Conservation (phyloP, 2,329 filamentous ascomycete species). For the Beauveria scarabaeidicola region DNA sequence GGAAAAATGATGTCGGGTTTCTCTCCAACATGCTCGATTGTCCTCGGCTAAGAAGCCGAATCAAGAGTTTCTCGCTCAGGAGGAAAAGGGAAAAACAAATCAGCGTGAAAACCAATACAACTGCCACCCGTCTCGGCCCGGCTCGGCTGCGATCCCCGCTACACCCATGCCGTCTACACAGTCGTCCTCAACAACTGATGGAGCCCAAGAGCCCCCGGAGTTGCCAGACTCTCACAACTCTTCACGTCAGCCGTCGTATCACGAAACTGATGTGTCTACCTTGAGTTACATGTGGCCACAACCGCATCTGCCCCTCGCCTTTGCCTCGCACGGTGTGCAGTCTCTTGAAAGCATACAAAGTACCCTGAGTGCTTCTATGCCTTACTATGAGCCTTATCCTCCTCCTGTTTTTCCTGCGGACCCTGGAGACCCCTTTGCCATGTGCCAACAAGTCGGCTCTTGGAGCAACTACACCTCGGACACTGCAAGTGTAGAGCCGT, state of each 20-base stretch:
- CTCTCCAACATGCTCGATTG: background rate
- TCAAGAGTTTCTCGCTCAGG: background rate
- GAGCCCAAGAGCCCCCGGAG: background rate
- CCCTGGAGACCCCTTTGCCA: background rate
- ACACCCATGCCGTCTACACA: constrained; percentile 7
- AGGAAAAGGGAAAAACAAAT: background rate
- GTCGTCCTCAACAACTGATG: background rate
- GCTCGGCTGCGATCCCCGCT: background rate
- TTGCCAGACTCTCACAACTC: background rate
- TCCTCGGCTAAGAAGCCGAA: background rate
- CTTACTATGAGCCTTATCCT: background rate
- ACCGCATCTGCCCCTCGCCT: background rate
- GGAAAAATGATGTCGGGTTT: background rate
- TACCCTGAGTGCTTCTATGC: background rate
- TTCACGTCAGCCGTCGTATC: constrained; percentile 4
- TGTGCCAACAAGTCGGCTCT: background rate
- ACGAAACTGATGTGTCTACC: background rate
- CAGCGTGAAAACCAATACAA: background rate
- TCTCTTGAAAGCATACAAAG: background rate
- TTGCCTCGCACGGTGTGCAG: background rate
- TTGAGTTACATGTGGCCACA: background rate
- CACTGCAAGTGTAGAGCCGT: background rate
- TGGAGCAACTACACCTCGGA: background rate
- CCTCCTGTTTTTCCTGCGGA: background rate
- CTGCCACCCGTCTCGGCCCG: background rate